phyloP scores from a whole-genome alignment of 2,329 filamentous ascomycete genomes.

The Penicillium griseofulvum region DNA sequence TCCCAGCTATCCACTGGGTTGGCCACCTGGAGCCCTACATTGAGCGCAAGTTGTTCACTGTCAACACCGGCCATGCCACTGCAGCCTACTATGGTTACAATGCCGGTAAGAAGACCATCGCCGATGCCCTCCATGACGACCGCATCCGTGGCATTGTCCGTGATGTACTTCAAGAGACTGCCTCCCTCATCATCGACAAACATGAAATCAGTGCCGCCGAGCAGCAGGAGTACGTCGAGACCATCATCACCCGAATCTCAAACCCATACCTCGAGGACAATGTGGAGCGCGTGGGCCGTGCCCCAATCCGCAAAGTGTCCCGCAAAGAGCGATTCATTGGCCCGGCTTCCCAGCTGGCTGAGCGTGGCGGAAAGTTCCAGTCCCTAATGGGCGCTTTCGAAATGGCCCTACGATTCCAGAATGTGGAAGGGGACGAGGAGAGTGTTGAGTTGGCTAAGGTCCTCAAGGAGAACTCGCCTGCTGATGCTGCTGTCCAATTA shows the following conservation, averaged over 20 bases:
- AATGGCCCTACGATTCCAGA: conserved; percentile 93
- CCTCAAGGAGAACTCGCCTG: conserved; percentile 69
- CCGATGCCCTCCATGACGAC: conserved; percentile 79
- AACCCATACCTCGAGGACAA: conserved; percentile 91
- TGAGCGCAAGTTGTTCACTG: conserved; percentile 98
- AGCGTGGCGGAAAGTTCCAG: conserved; percentile 69
- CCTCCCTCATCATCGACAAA: conserved; percentile 79
- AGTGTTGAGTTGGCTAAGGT: conserved; percentile 81
- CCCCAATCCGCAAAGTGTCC: conserved; percentile 87
- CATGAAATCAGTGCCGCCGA: conserved; percentile 72
- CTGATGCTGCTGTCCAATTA: conserved; percentile 74
- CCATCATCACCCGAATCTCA: conserved; percentile 88
- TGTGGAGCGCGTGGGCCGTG: conserved; percentile 92
- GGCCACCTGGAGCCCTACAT: conserved; percentile 90
- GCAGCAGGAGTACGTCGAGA: conserved; percentile 83
- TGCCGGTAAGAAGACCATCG: conserved; percentile 79
- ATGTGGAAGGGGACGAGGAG: conserved; percentile 88
- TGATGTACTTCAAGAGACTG: conserved; percentile 79
- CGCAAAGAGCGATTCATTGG: conserved; percentile 96
- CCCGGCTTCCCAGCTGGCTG: conserved; percentile 83
- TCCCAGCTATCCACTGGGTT: conserved; percentile 91
- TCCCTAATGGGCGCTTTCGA: conserved; percentile 79
- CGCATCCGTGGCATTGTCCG: conserved; percentile 77
- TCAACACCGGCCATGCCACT: conserved; percentile 97
- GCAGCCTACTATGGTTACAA: conserved; percentile 94